These are phyloP conservation scores for Elsinoe ampelina DNA, from an alignment of 2,329 filamentous ascomycete species.

Conservation along the genomic window DNA sequence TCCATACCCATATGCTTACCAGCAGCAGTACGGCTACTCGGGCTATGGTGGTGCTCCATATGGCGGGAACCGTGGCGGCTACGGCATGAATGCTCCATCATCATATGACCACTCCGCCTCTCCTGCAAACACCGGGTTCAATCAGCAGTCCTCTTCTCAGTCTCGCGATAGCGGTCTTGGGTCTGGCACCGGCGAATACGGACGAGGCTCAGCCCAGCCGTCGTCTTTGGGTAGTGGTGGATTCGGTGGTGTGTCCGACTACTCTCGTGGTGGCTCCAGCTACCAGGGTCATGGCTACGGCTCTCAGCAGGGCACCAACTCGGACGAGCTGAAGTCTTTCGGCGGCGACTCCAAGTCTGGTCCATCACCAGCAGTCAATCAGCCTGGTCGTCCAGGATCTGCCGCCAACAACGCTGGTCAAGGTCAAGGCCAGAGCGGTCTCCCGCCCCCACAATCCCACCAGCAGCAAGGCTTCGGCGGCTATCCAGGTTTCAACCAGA, in stretches of 20 bases:
- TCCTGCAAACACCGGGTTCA: slow-evolving; percentile 52
- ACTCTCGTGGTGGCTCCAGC: slow-evolving; percentile 48
- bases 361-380: slow-evolving; percentile 51
- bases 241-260: slow-evolving; percentile 47
- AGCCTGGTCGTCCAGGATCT: slow-evolving; percentile 54
- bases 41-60: slow-evolving; percentile 43
- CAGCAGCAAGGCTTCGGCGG: slow-evolving; percentile 50
- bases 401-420: slow-evolving; percentile 51
- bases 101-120: slow-evolving; percentile 55
- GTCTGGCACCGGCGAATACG: slow-evolving; percentile 50
- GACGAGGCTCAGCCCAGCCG: slow-evolving; percentile 44
- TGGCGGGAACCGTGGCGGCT: slow-evolving; percentile 40
- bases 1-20: slow-evolving; percentile 54
- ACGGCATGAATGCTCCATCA: slow-evolving; percentile 45
- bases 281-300: slow-evolving; percentile 45
- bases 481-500: slow-evolving; percentile 44
- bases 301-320: slow-evolving; percentile 38
- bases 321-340: slow-evolving; percentile 43
- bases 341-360: slow-evolving; percentile 45
- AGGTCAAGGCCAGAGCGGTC: slow-evolving; percentile 26
- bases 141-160: slow-evolving; percentile 33
- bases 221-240: slow-evolving; percentile 46
- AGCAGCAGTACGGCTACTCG: slow-evolving; percentile 51
- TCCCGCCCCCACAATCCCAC: slow-evolving; percentile 47
- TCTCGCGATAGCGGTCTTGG: slow-evolving; percentile 38